A percentile compares a stretch with the other conserved stretches of the same genome.
Evolutionary conservation across 768 basidiomycete species (phyloP).

Genomic region (Saitozyma sp.): DNA sequence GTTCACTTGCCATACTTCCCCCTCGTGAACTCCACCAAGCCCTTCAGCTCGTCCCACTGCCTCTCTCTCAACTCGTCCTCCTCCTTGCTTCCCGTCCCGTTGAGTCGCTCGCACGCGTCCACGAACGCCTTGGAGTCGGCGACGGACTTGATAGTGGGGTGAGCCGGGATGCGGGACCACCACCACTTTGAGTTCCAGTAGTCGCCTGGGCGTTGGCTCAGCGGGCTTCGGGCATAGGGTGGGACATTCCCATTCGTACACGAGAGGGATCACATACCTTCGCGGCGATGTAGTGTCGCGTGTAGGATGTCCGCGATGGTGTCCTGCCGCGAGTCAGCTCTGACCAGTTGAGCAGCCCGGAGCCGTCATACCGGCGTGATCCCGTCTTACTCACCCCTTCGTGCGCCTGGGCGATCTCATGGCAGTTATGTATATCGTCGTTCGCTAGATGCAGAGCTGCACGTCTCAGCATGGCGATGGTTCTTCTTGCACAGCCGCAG

Average conservation of each 20-base stretch:
- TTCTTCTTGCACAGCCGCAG: too few relatives aligned
- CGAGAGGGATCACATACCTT: conserved; percentile 30
- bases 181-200: conserved; percentile 48
- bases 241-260: neutral
- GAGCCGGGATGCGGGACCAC: conserved; percentile 38
- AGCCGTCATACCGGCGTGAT: neutral
- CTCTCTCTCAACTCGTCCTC: conserved; percentile 24
- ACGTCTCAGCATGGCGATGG: neutral
- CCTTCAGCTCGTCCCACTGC: conserved; percentile 48
- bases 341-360: neutral
- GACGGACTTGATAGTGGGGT: conserved; percentile 31
- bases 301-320: conserved; percentile 47
- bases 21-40: conserved; percentile 43
- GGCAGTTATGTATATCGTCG: conserved; percentile 46
- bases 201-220: conserved; percentile 26
- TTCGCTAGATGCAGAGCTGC: conserved; percentile 48
- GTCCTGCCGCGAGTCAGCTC: conserved; percentile 23
- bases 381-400: conserved; percentile 34
- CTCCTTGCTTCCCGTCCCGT: conserved; percentile 17
- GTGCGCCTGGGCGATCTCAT: conserved; percentile 45
- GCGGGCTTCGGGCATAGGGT: neutral
- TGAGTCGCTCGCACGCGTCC: conserved; percentile 38
- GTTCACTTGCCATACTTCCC: conserved; percentile 25
- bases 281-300: conserved; percentile 46
- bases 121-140: conserved; percentile 41